A percentile compares a stretch with the other conserved stretches of the same genome.
Evolutionary conservation across 202 grass and related monocot species (phyloP).

Genomic region (Setaria viridis): DNA sequence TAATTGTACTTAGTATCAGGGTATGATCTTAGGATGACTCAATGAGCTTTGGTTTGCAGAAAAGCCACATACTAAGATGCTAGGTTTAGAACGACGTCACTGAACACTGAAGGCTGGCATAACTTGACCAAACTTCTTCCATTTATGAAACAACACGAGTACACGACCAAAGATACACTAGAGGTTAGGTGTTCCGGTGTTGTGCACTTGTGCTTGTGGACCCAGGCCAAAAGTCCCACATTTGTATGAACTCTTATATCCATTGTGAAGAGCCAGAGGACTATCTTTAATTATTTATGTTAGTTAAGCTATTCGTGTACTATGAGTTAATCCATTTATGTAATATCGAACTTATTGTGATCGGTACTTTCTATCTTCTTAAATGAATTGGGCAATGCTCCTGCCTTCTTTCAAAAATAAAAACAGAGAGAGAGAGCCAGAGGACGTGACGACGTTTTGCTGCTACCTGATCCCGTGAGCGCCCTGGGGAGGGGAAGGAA

Average conservation of each 20-base stretch:
- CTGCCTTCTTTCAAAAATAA: too few species aligned
- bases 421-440: too few species aligned
- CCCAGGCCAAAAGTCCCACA: background rate
- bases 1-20: background rate
- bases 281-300: too few species aligned
- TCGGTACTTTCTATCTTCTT: too few species aligned
- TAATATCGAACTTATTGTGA: too few species aligned
- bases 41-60: background rate
- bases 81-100: background rate
- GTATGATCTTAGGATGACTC: background rate
- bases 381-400: too few species aligned
- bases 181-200: background rate
- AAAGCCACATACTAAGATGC: background rate
- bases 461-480: background rate
- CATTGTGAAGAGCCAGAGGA: background rate
- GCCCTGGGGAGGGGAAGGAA: background rate
- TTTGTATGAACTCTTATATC: background rate
- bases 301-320: too few species aligned
- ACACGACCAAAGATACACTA: background rate
- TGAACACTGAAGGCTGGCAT: background rate
- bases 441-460: background rate
- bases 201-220: background rate
- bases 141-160: background rate
- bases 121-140: background rate
- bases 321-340: too few species aligned